phyloP scores from a whole-genome alignment of 1,139 yeast species.

The Zygosaccharomyces pseudobailii region DNA sequence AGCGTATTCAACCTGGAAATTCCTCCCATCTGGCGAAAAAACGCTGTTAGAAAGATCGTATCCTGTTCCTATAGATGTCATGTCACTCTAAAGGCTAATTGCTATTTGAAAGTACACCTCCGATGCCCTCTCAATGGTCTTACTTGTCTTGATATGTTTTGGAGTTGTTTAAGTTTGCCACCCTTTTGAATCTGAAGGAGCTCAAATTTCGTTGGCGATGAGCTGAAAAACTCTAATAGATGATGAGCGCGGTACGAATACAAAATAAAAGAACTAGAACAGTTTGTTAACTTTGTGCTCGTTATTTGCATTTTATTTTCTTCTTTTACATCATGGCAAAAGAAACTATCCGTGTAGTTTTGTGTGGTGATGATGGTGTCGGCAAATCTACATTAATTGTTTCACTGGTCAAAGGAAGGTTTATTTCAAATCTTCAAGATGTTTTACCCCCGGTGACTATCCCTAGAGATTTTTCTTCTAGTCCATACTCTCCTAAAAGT shows the following conservation, averaged over 20 bases:
- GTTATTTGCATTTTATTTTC: not conserved
- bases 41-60: slow-evolving; percentile 95
- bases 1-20: slow-evolving; percentile 98
- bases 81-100: slow-evolving; percentile 7
- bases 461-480: slow-evolving; percentile 57
- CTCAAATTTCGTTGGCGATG: slow-evolving; percentile 5
- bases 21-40: slow-evolving; percentile 86
- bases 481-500: slow-evolving; percentile 57
- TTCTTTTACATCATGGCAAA: slow-evolving; percentile 35
- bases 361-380: slow-evolving; percentile 94
- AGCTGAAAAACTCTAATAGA: not conserved
- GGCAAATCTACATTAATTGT: slow-evolving; percentile 77
- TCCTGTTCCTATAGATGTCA: slow-evolving; percentile 95
- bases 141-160: not conserved
- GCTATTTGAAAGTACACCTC: not conserved
- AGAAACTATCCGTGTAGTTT: slow-evolving; percentile 66
- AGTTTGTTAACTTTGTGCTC: not conserved
- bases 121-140: not conserved
- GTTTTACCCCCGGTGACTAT: slow-evolving; percentile 81
- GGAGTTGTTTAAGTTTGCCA: slow-evolving; percentile 11
- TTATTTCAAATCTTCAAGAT: slow-evolving; percentile 67
- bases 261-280: not conserved
- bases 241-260: not conserved
- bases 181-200: slow-evolving; percentile 10
- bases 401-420: slow-evolving; percentile 73